Percentiles rank a stretch among this genome's conserved stretches.
phyloP scores from a whole-genome alignment of 345 rosid genomes.

The Linum lewisii region DNA sequence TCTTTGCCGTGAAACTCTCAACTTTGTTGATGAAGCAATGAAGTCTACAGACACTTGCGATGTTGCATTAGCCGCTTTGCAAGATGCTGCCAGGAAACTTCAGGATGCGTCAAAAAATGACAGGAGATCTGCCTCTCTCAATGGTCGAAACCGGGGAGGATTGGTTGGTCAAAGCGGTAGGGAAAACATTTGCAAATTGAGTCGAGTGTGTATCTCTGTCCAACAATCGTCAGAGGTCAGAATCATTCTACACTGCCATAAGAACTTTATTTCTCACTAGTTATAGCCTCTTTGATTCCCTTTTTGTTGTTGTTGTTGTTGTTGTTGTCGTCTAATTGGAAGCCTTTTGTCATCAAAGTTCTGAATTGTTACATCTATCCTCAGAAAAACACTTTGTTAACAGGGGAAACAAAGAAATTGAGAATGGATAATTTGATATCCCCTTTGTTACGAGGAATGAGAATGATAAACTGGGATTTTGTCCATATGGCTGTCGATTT shows the following conservation, averaged over 20 bases:
- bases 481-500: too few species aligned
- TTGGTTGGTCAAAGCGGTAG: too few species aligned
- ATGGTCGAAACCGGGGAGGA: too few species aligned
- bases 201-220: constrained; percentile 13
- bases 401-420: constrained; percentile 8
- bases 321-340: not conserved
- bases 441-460: too few species aligned
- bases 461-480: too few species aligned
- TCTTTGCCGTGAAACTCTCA: constrained; percentile 50
- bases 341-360: not conserved
- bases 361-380: not conserved
- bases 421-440: not conserved
- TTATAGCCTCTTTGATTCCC: not conserved
- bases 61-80: constrained; percentile 39
- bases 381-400: not conserved
- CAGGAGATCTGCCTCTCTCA: too few species aligned
- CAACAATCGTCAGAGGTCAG: constrained; percentile 28
- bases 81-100: constrained; percentile 50
- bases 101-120: constrained; percentile 24
- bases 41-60: constrained; percentile 33
- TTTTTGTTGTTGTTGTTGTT: not conserved
- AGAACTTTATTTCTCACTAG: not conserved
- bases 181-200: not conserved
- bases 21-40: constrained; percentile 48
- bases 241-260: not conserved